Percentiles rank a stretch among this genome's conserved stretches.
Evolutionary conservation across 257 asterid species (phyloP).

Genomic region (Ballota nigra): DNA sequence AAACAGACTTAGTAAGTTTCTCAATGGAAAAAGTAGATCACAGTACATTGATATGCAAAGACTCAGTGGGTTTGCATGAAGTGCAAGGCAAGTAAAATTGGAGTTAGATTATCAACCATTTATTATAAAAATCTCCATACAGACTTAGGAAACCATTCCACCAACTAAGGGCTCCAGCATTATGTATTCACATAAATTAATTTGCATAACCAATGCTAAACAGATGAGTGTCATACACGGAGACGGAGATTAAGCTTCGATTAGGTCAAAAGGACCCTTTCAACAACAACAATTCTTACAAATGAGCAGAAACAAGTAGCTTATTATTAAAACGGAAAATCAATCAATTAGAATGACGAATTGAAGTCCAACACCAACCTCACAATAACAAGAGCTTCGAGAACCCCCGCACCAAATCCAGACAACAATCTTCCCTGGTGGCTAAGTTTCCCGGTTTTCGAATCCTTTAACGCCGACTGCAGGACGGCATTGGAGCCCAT

Average conservation of each 20-base stretch:
- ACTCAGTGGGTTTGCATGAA: no score
- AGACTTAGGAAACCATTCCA: neutral
- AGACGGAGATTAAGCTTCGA: neutral
- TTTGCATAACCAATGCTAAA: neutral
- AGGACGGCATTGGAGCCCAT: constrained; percentile 96
- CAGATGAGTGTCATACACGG: neutral
- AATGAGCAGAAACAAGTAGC: neutral
- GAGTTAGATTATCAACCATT: no score
- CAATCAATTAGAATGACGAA: neutral
- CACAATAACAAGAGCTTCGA: constrained; percentile 90
- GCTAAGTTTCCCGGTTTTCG: constrained; percentile 73
- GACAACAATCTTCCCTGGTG: constrained; percentile 70
- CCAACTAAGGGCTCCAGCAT: neutral
- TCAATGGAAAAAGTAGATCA: no score
- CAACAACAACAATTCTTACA: neutral
- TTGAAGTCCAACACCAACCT: constrained; percentile 43
- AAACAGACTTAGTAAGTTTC: no score
- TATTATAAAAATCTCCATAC: no score
- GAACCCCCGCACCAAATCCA: constrained; percentile 99
- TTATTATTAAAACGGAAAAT: neutral
- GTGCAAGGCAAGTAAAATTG: no score
- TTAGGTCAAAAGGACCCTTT: neutral
- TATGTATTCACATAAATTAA: no score
- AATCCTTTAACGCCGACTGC: constrained; percentile 79
- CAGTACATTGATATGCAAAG: no score